phyloP scores from a whole-genome alignment of 495 filamentous ascomycete species.

The Amphirosellinia nigrospora region DNA sequence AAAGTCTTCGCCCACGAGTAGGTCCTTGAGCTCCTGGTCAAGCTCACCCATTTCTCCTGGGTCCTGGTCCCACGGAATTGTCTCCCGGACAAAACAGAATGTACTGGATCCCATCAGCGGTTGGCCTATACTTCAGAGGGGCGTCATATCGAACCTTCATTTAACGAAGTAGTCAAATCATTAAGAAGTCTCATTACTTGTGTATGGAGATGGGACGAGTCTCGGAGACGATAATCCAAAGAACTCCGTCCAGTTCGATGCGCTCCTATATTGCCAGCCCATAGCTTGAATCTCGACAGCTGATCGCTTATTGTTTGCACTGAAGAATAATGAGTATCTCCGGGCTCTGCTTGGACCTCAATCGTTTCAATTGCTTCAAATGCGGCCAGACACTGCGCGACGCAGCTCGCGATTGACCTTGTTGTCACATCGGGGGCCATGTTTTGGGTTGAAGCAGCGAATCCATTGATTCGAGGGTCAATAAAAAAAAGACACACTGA shows the following conservation, averaged over 20 bases:
- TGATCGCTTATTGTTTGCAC: constrained; percentile 38
- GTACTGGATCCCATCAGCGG: not conserved
- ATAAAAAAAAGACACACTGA: not conserved
- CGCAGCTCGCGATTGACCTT: not conserved
- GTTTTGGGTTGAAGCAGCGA: not conserved
- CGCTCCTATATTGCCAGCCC: constrained; percentile 55
- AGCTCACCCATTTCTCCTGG: not conserved
- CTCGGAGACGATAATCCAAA: constrained; percentile 52
- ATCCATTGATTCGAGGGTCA: not conserved
- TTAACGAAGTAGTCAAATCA: constrained; percentile 28
- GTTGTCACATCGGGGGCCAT: not conserved
- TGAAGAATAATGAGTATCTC: not conserved
- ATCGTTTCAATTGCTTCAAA: constrained; percentile 10
- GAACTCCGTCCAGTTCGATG: constrained; percentile 49
- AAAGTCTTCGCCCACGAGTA: not conserved
- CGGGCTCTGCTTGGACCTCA: not conserved
- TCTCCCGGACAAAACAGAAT: constrained; percentile 18
- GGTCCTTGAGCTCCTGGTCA: constrained; percentile 14
- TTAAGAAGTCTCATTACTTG: constrained; percentile 46
- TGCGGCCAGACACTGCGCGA: not conserved
- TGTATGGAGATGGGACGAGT: constrained; percentile 49
- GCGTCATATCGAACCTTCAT: constrained; percentile 21
- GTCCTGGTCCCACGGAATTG: constrained; percentile 7
- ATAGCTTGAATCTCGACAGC: constrained; percentile 48
- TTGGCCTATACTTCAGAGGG: not conserved